Conservation (phyloP, 495 filamentous ascomycete species). For the Parathielavia hyrcaniae region DNA sequence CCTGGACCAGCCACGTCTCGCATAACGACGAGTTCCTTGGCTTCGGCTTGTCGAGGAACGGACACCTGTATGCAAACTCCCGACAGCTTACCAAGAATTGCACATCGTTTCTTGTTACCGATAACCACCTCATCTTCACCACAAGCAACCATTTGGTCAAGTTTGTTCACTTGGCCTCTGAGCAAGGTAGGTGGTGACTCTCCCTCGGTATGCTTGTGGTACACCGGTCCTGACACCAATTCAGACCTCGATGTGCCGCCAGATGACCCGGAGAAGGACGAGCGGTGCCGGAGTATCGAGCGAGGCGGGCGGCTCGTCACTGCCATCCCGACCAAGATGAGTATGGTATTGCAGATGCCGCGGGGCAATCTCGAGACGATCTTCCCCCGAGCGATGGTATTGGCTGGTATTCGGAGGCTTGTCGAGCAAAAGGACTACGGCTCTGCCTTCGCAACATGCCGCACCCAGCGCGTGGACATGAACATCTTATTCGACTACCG, state of each 20-base stretch:
- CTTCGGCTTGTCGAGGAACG: constrained; percentile 64
- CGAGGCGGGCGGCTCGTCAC: constrained; percentile 80
- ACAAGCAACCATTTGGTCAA: constrained; percentile 87
- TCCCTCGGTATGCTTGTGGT: not conserved
- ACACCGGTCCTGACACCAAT: constrained; percentile 12
- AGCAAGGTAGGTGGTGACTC: constrained; percentile 54
- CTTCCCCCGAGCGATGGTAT: constrained; percentile 82
- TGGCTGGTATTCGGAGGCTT: constrained; percentile 75
- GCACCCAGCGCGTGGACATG: constrained; percentile 92
- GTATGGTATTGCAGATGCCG: constrained; percentile 83
- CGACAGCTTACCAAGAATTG: constrained; percentile 70
- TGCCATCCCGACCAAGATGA: constrained; percentile 80
- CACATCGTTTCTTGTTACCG: constrained; percentile 80
- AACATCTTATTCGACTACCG: constrained; percentile 95
- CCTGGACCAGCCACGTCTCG: constrained; percentile 47
- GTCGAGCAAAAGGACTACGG: constrained; percentile 76
- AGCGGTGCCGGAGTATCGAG: constrained; percentile 87
- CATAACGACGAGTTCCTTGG: constrained; percentile 39
- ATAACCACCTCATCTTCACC: constrained; percentile 81
- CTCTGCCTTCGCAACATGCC: constrained; percentile 76
- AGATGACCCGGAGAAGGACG: constrained; percentile 87
- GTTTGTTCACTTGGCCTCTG: constrained; percentile 72
- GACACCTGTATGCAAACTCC: constrained; percentile 72
- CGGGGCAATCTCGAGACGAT: constrained; percentile 94
- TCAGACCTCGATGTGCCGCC: constrained; percentile 70